A percentile compares a stretch with the other conserved stretches of the same genome.
Evolutionary conservation across 805 yeast genomes (phyloP).

Genomic region (Torulaspora delbrueckii): DNA sequence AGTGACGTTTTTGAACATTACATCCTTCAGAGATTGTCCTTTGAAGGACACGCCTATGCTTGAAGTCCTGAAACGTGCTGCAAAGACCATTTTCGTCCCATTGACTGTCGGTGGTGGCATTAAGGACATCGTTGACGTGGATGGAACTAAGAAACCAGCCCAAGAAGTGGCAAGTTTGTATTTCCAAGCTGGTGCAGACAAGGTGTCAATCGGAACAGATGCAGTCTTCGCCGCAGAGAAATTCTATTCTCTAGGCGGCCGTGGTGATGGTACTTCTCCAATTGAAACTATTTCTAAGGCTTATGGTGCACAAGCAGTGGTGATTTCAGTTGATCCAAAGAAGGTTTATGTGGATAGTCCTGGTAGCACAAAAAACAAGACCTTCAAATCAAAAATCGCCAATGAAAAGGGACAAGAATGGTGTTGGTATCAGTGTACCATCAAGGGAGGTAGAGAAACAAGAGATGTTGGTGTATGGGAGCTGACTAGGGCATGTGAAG

Average conservation of each 20-base stretch:
- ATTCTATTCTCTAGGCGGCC: constrained; percentile 54
- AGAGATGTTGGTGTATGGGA: constrained; percentile 90
- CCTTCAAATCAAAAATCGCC: constrained; percentile 55
- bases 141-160: constrained; percentile 74
- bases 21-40: constrained; percentile 94
- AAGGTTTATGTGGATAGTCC: constrained; percentile 67
- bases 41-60: constrained; percentile 92
- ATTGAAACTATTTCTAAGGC: constrained; percentile 89
- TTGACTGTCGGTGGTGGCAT: constrained; percentile 98
- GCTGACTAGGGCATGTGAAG: constrained; percentile 82
- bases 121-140: constrained; percentile 82
- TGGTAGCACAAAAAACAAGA: constrained; percentile 52
- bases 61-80: constrained; percentile 75
- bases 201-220: constrained; percentile 96
- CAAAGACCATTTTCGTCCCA: constrained; percentile 91
- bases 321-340: constrained; percentile 96
- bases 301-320: constrained; percentile 96
- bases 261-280: constrained; percentile 71
- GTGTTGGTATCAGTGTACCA: constrained; percentile 93
- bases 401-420: constrained; percentile 89
- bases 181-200: constrained; percentile 96
- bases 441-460: constrained; percentile 92
- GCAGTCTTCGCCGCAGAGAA: constrained; percentile 89
- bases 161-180: constrained; percentile 85
- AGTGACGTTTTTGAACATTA: constrained; percentile 88